Evolutionary conservation across 164 flowering plant species (phyloP).

Genomic region (Litsea cubeba): DNA sequence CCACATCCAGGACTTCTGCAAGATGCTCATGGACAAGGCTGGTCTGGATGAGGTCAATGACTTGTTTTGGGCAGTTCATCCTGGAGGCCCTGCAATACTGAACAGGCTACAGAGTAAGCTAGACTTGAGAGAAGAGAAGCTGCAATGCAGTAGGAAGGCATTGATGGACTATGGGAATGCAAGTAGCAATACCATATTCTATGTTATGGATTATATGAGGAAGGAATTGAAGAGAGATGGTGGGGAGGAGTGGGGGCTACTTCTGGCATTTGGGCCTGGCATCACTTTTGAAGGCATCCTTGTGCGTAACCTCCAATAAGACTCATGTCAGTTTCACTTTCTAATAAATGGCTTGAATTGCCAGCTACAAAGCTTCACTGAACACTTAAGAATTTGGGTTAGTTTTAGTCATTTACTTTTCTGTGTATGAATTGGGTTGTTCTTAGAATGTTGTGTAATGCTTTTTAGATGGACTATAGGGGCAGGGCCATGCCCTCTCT

Average conservation of each 20-base stretch:
- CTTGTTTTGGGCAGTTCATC: conserved; percentile 75
- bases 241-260: conserved; percentile 67
- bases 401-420: not conserved
- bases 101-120: conserved; percentile 43
- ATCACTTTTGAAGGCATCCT: conserved; percentile 74
- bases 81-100: conserved; percentile 73
- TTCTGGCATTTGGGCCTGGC: conserved; percentile 67
- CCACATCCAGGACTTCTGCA: conserved; percentile 58
- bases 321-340: not conserved
- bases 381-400: no score
- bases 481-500: not conserved
- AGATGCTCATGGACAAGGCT: conserved; percentile 39
- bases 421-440: not conserved
- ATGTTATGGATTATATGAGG: conserved; percentile 60
- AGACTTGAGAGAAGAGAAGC: conserved; percentile 32
- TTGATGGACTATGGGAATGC: conserved; percentile 69
- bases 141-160: conserved; percentile 56
- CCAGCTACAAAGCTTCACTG: no score
- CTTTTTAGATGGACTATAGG: no score
- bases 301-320: conserved; percentile 38
- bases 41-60: conserved; percentile 37
- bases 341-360: not conserved
- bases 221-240: conserved; percentile 36
- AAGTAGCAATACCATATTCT: conserved; percentile 62
- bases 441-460: not conserved